phyloP scores from a whole-genome alignment of 1,139 yeast species.

The Chernovozyma aurita region DNA sequence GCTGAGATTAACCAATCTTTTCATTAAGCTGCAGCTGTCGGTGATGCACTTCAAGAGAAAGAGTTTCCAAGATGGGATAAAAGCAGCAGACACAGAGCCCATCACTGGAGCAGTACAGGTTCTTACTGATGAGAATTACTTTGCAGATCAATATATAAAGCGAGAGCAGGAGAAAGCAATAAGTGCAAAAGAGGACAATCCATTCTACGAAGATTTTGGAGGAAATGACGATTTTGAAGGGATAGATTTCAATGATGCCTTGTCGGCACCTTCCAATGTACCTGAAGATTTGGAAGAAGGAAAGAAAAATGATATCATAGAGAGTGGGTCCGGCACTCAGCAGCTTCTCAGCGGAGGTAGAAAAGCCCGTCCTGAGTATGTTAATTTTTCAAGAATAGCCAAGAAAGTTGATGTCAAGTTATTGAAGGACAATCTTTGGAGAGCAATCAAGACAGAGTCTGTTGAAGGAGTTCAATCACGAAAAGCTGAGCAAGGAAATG shows the following conservation, averaged over 20 bases:
- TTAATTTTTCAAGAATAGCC: conserved; percentile 64
- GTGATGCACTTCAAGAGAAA: conserved; percentile 25
- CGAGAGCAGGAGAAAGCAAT: conserved; percentile 34
- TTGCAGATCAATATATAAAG: conserved; percentile 64
- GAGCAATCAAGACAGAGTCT: conserved; percentile 38
- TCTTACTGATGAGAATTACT: conserved; percentile 64
- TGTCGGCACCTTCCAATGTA: conserved; percentile 8
- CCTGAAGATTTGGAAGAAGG: conserved; percentile 19
- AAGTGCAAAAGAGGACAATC: conserved; percentile 32
- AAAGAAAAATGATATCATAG: conserved; percentile 20
- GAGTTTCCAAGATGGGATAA: conserved; percentile 9
- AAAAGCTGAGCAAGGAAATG: conserved; percentile 6
- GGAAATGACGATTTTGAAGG: conserved; percentile 38
- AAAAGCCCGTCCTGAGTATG: conserved; percentile 51
- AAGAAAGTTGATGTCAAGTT: conserved; percentile 69
- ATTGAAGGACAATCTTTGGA: conserved; percentile 73
- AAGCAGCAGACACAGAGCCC: conserved; percentile 10
- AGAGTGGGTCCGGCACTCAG: conserved; percentile 15
- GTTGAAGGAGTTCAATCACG: conserved; percentile 22
- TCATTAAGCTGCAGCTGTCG: conserved; percentile 58
- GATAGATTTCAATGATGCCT: conserved; percentile 44
- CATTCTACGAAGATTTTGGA: conserved; percentile 26
- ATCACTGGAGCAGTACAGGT: conserved; percentile 1
- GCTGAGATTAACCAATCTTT: conserved; percentile 59
- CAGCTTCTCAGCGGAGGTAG: conserved; percentile 36